These are phyloP conservation scores for Colletotrichum spaethianum DNA, from an alignment of 2,329 filamentous ascomycete species.

Conservation along the genomic window DNA sequence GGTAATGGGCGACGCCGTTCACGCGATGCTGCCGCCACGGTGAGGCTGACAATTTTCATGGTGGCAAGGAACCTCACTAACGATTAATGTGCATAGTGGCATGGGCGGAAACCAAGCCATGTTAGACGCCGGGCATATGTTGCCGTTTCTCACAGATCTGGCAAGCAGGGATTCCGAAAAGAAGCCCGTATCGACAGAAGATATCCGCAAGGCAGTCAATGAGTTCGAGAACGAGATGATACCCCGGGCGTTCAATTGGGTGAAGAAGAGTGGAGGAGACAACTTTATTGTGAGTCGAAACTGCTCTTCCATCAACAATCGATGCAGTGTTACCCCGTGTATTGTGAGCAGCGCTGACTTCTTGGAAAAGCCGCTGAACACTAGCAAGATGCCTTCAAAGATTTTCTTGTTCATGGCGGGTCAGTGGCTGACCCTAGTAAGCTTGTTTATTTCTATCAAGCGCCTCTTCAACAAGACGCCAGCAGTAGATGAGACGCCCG, in stretches of 20 bases:
- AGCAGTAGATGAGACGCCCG: neutral
- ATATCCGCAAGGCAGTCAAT: neutral
- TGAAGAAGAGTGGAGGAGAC: neutral
- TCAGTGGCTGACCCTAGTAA: neutral
- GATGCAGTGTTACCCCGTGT: neutral
- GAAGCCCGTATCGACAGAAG: too few relatives aligned
- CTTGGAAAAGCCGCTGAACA: neutral
- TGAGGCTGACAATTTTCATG: too few relatives aligned
- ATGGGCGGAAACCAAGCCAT: too few relatives aligned
- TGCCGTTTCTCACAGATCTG: too few relatives aligned
- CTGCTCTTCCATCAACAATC: neutral
- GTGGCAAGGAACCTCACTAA: too few relatives aligned
- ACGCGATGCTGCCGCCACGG: too few relatives aligned
- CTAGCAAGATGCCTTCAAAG: neutral
- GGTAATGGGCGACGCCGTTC: too few relatives aligned
- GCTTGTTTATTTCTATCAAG: neutral
- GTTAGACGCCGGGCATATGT: too few relatives aligned
- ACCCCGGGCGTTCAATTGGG: neutral
- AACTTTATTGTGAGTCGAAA: neutral
- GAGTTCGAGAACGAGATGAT: neutral
- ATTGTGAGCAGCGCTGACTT: neutral
- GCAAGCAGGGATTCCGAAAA: too few relatives aligned
- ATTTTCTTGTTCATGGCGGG: neutral
- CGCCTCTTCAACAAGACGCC: neutral
- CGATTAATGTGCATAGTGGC: too few relatives aligned